Base-by-base conservation (phyloP, 129 eudicot species). In the Apium graveolens region DNA sequence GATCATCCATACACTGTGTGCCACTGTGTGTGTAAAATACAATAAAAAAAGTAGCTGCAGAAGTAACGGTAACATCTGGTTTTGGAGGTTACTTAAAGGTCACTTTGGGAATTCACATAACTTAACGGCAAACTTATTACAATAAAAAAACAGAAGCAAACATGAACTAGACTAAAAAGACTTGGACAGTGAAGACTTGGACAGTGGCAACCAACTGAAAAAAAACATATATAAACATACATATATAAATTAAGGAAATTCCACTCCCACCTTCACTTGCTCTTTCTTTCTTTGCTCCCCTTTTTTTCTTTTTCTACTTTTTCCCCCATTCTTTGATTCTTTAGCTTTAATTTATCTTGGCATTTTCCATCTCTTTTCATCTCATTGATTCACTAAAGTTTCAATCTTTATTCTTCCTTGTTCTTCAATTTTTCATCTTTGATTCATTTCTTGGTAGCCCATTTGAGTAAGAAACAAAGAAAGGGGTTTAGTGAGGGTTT, bases 81-180 rank as follows among this genome's bases (percentile, higher is more conserved):
- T 66, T 88, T 93, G 98, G 96, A 76, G 84, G 91, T 88, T 91
- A 86, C 87, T 89, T 85, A 31, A 86, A 88, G 98, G 97, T 89
- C 79, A 94, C 44, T 79, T 55, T 78, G 66, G 98, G 86, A 79
- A 93, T 34, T 27, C 13, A 8, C 1, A 83, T 82, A 78, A 81
- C 60, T 80, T 84, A 93, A 93, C 98, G 96, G 90, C 75, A 76
- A 83, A 83, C 89, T 85, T 78, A 10, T 85, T 78, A 10, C 82
- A 84, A 81, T 76, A 74, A 79, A 76, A 78, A 71, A 78, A 57
- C 21, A 32, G 44, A 49, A 35, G n/a, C 55, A 53, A 35, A 27
- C n/a, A n/a, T 45, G 73, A 65, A 62, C 41, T 5, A 34, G 70
- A 79, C 68, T 42, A 66, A 32, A n/a, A n/a, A 51, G 81, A 76